Evolutionary conservation across 495 filamentous ascomycete species (phyloP).

Genomic region (Daldinia concentrica): DNA sequence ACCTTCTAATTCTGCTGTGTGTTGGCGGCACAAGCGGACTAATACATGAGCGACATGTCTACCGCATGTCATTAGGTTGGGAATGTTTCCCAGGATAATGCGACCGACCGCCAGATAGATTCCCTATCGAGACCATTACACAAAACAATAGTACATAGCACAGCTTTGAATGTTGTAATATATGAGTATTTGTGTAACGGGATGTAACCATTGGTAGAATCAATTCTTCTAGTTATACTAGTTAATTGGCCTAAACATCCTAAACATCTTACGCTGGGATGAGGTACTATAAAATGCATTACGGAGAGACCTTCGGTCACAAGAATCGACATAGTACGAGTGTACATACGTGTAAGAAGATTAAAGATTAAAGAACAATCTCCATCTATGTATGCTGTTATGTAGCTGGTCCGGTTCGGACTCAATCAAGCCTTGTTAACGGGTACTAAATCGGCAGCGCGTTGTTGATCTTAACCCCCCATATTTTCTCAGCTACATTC

Average conservation of each 20-base stretch:
- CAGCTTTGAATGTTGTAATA: slow-evolving; percentile 11
- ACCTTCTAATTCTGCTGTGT: neutral
- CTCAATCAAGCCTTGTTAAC: slow-evolving; percentile 20
- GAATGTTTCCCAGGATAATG: neutral
- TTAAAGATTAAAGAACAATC: too few species aligned
- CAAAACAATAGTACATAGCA: slow-evolving; percentile 7
- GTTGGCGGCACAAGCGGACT: slow-evolving; percentile 22
- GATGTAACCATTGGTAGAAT: slow-evolving; percentile 19
- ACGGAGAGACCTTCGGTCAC: slow-evolving; percentile 5
- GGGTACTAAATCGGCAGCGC: slow-evolving; percentile 19
- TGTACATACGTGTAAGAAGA: slow-evolving; percentile 26
- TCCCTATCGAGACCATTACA: slow-evolving; percentile 20
- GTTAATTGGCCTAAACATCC: slow-evolving; percentile 4
- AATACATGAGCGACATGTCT: slow-evolving; percentile 1
- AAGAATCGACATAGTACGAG: neutral
- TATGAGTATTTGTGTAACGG: slow-evolving; percentile 30
- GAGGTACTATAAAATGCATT: neutral
- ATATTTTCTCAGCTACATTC: slow-evolving; percentile 27
- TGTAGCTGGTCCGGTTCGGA: slow-evolving; percentile 17
- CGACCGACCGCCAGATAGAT: slow-evolving; percentile 27
- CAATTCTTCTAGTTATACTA: slow-evolving; percentile 12
- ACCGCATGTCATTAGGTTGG: slow-evolving; percentile 11
- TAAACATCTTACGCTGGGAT: neutral
- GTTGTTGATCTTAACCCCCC: slow-evolving; percentile 25
- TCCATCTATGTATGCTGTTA: neutral